Base-by-base conservation (phyloP, 768 basidiomycete genomes). In the Lentinula detonsa region DNA sequence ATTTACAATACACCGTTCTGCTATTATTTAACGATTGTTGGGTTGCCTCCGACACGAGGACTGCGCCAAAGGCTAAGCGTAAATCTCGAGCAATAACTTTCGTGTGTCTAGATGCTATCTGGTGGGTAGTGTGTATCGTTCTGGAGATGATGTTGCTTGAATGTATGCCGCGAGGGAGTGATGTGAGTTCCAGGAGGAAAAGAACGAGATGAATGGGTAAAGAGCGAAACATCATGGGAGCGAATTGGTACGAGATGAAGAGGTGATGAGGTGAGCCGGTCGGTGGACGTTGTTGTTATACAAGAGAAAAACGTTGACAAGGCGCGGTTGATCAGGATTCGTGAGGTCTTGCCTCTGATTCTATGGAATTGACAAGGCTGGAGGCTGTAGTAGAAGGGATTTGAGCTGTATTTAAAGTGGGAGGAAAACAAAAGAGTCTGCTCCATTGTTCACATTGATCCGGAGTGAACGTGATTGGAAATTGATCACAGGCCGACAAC, bases 31-130 rank as follows among this genome's bases (percentile, higher is more conserved):
- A 23, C 7, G 21, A 37, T 39, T 56, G 55, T 31, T 56, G 55
- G 15, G 35, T 5, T 8, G 45, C 40, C 5, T 63, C 53, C 13
- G 79, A 69, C 34, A 79, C 73, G 10, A 86, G 74, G 28, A 87
- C 73, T 23, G 80, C 77, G 21, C 79, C 73, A 67, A 91, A 84
- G 11, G 86, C 86, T 37, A 85, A 67, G 33, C 88, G 86, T 60
- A 92, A 77, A 70, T 92, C 90, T 59, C 78, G 79, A 16, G 88
- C 87, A 33, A 92, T 75, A 59, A 72, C 79, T 51, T 81, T 79
- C 45, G 87, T 90, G 60, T 82, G 83, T 60, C 76, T 79, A 48
- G 81, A 69, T 34, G 88, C 87, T 61, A 77, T 74, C 33, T 74
- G 76, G 68, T 87, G 88, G 35, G 80, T 77, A 35, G 72, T 77